Evolutionary conservation across 192 early-diverging fungal species (phyloP), one percentile per base, ranked within the genome.

Genomic region (Chytriomyces sp.): DNA sequence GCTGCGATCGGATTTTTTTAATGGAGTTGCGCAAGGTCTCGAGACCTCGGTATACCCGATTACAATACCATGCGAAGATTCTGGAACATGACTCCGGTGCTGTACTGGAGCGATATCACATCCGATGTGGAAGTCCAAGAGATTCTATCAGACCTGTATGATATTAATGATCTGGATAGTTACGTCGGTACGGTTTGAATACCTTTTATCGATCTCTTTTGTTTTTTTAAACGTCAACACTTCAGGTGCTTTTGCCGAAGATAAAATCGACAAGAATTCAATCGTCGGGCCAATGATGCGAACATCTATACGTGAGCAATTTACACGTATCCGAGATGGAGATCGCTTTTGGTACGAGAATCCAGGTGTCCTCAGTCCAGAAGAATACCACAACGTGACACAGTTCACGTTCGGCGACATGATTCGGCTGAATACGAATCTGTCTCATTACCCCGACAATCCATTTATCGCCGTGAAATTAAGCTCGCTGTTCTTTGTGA

Each of bases 311-410:
- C 72, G 50, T 28, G 80, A 82, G 61, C 84, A 90, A 57, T 88
- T 90, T 67, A 28, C 47, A 2, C 71, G 77, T 5, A 45, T 88
- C n/a, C 65, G 87, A 9, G 88, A 78, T 48, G 81, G 81, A 5
- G 87, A 88, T 65, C 71, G 80, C 28, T 86, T 76, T 60, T 88
- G 87, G 87, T 88, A 87, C 70, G 83, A 88, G 72, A 77, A 74
- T 9, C 72, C 76, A 18, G 88, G 85, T 13, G 79, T 87, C 18
- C 79, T 89, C 26, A 79, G 62, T 10, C 24, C 53, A 11, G 64
- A 65, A 18, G 87, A 89, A 57, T 44, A 67, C 13, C 10, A 23
- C 43, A 71, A 79, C 5, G 44, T 86, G 26, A 10, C 65, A 23
- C 45, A 57, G 13, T 50, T 79, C 26, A 79, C 61, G 44, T 69